phyloP scores from a whole-genome alignment of 2,329 filamentous ascomycete species.

The Hirsutella rhossiliensis region DNA sequence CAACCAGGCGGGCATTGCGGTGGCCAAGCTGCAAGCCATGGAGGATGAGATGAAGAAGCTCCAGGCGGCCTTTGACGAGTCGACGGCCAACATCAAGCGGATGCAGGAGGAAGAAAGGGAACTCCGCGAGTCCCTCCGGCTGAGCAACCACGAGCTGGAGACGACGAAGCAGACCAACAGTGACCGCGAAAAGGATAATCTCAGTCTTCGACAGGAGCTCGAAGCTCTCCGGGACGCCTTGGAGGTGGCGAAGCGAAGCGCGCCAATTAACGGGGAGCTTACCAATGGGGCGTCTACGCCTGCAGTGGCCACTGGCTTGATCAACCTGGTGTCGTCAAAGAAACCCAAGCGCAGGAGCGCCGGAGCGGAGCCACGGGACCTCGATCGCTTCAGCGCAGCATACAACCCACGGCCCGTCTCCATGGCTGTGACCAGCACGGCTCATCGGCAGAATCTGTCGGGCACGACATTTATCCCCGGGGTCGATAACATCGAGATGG shows the following conservation, averaged over 20 bases:
- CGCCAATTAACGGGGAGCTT: constrained; percentile 56
- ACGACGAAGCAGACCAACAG: constrained; percentile 62
- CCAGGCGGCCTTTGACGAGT: constrained; percentile 81
- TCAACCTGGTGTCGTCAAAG: constrained; percentile 95
- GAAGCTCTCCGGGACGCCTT: constrained; percentile 85
- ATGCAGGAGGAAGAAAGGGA: constrained; percentile 89
- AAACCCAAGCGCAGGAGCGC: constrained; percentile 92
- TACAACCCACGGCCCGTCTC: constrained; percentile 95
- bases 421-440: constrained; percentile 69
- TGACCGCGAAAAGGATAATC: constrained; percentile 74
- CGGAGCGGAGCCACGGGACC: constrained; percentile 70
- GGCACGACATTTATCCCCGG: constrained; percentile 69
- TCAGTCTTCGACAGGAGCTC: constrained; percentile 75
- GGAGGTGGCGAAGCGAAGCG: constrained; percentile 69
- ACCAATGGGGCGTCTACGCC: constrained; percentile 29
- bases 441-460: constrained; percentile 58
- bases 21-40: constrained; percentile 79
- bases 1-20: constrained; percentile 93
- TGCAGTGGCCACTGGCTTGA: constrained; percentile 60
- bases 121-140: constrained; percentile 69
- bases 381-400: constrained; percentile 81
- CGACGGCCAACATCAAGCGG: constrained; percentile 77
- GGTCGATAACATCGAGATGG: constrained; percentile 84
- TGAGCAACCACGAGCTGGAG: constrained; percentile 72
- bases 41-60: constrained; percentile 93